Base-by-base conservation (phyloP, 164 flowering plant genomes). In the Berberis thunbergii region DNA sequence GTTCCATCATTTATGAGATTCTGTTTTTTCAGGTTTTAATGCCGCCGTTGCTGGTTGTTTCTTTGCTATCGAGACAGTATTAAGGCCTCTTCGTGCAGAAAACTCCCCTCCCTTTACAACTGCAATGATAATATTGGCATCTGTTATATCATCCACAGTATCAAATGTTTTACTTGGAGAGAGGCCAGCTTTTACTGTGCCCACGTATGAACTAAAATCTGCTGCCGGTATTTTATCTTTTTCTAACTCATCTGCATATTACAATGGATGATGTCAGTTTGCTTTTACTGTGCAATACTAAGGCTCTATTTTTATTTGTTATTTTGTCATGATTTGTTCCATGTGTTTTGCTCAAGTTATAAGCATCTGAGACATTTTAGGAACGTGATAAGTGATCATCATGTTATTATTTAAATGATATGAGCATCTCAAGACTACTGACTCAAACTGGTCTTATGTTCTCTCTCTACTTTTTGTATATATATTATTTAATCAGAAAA, bases 41-140 rank as follows among this genome's bases (percentile, higher is more conserved):
- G 99, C 97, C 41, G 92, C 99, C 8, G 96, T 94, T 71, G 99
- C 97, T 65, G 99, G 96, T 75, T 91, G 96, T 65, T 94, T 94
- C 79, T 94, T 94, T 82, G 96, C 99, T 50, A 94, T 91, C 62
- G 99, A 94, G 75, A 91, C 97, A 40, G 97, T 94, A 41, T 70
- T 94, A 64, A 84, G 99, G 79, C 99, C 97, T 72, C 99, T 82
- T 41, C 93, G 85, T 72, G 99, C 99, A 57, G 99, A 91, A 64
- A 94, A 94, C 60, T 94, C 99, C 57, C 97, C 99, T 73, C 99
- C 99, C 49, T 89, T 94, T 71, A 94, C 99, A 45, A 89, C 99
- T 63, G 97, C 99, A 55, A 89, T 89, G 99, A 94, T 91, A 64
- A 94, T 94, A 66, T 79, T 91, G 79, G 99, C 96, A 40, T 91